Evolutionary conservation across 768 basidiomycete species (phyloP), one percentile per base, ranked within the genome.

Genomic region (Mycena latifolia): DNA sequence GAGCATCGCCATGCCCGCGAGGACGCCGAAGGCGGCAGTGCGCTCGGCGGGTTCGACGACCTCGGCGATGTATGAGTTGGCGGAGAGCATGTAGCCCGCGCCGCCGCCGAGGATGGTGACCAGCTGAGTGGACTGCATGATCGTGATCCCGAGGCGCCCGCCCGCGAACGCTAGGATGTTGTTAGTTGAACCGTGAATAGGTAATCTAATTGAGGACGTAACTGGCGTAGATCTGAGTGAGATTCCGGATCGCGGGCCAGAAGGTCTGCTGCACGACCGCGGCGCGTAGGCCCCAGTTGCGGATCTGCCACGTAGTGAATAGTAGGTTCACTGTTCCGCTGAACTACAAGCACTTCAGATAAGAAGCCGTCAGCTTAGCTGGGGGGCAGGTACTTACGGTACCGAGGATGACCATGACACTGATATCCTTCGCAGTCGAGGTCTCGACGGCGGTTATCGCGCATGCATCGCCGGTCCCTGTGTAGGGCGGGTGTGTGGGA

Each of bases 161-260:
- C 68, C 68, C 3, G 60, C 55, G 17, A 61, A 20, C 12, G 64
- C 68, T 69, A 46, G 8, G 14, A 35, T 14, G 14, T 14, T 6
- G 14, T 35, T 5, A 39, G 22, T 45, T n/a, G 20, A 7, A n/a
- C 17, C 7, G 50, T 5, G 35, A 18, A 31, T 18, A 2, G 8
- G 14, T 14, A 18, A 5, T 9, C 2, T 3, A 18, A 51, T 18
- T 11, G 15, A 14, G 2, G 29, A 18, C 68, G 33, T 35, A n/a
- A 66, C 68, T 69, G 2, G 68, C 68, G 24, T 69, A 69, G 4
- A 66, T 69, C 52, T 69, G 68, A 0, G 60, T 62, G 9, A 69
- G 33, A 33, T 69, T 69, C 7, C 68, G 33, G 7, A 69, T 10
- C 15, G 68, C 68, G 11, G 68, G 68, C 68, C 68, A 69, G 47